Evolutionary conservation across 257 asterid species (phyloP), one percentile per base, ranked within the genome.

Genomic region (Nicotiana attenuata): DNA sequence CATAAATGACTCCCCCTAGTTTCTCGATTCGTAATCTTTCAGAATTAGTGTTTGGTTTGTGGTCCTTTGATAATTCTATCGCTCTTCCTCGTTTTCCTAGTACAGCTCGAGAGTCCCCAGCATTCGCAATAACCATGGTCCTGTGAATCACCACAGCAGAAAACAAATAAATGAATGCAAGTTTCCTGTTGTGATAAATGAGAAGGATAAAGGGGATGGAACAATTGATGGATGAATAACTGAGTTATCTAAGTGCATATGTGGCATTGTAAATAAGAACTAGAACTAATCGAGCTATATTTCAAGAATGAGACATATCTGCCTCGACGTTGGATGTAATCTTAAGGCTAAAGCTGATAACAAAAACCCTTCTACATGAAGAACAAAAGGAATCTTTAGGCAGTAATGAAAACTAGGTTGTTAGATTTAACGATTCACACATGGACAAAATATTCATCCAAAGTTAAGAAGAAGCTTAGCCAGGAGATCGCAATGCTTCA

Each of bases 101-200:
- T 10, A 94, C 96, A 5, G 97, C 97, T 80, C 97, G 90, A 9
- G 97, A 93, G 86, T 93, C 94, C 68, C 98, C 97, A 19, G 95
- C 97, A 81, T 94, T 94, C 5, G 97, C 97, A 45, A 92, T 88
- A 77, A 88, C 75, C 94, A 94, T 64, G 13, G 87, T 92, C 90
- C 97, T 93, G 89, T 76, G 22, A 67, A 61, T 50, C 14, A 52
- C 61, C 80, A 83, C 20, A 35, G 19, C 73, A 61, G 14, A 20
- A 47, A 60, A n/a, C 35, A 41, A 63, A 22, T 55, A 26, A 26
- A 28, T 28, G 20, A 26, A 28, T 11, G 41, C 28, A 20, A 22
- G 22, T 71, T 45, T 41, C 59, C 78, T 11, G 47, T 29, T 63
- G 55, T 50, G 29, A 22, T 35, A 71, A 71, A 20, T 20, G 59